Conservation (phyloP, 345 rosid species). For the Toxicodendron radicans region DNA sequence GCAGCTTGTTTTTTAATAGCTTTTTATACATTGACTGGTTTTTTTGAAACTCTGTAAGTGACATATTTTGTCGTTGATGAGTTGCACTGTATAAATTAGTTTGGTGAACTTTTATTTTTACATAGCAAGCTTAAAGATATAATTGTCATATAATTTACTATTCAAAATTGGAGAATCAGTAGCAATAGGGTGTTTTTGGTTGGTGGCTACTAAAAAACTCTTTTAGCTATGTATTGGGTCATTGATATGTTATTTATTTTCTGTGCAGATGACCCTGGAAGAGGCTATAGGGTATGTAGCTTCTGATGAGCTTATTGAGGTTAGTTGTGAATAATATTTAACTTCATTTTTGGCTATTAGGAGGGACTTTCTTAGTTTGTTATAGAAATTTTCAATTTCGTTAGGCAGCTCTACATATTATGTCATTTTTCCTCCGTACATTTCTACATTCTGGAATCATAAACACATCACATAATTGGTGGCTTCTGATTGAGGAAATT, state of each 20-base stretch:
- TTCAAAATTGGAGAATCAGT: not conserved
- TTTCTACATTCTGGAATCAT: not conserved
- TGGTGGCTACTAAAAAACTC: not conserved
- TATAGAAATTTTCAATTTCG: not conserved
- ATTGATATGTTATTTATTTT: slow-evolving; percentile 18
- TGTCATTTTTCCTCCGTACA: not conserved
- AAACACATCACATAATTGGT: not conserved
- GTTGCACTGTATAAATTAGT: not conserved
- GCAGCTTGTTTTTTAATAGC: not conserved
- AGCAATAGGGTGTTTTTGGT: not conserved
- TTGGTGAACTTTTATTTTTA: not conserved
- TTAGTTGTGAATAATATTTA: slow-evolving; percentile 16
- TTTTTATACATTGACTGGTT: not conserved
- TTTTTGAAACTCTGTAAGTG: no score
- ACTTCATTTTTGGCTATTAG: not conserved
- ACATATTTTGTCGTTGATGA: not conserved
- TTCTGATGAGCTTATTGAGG: slow-evolving; percentile 97
- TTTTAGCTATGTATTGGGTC: slow-evolving; percentile 8
- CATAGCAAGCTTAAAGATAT: not conserved
- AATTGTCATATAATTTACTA: not conserved
- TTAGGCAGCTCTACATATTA: not conserved
- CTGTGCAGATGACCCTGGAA: slow-evolving; percentile 89
- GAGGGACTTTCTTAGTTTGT: not conserved
- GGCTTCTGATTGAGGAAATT: not conserved
- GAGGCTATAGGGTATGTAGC: slow-evolving; percentile 98